Base-by-base conservation (phyloP, 2,329 filamentous ascomycete species). In the Zymoseptoria tritici region DNA sequence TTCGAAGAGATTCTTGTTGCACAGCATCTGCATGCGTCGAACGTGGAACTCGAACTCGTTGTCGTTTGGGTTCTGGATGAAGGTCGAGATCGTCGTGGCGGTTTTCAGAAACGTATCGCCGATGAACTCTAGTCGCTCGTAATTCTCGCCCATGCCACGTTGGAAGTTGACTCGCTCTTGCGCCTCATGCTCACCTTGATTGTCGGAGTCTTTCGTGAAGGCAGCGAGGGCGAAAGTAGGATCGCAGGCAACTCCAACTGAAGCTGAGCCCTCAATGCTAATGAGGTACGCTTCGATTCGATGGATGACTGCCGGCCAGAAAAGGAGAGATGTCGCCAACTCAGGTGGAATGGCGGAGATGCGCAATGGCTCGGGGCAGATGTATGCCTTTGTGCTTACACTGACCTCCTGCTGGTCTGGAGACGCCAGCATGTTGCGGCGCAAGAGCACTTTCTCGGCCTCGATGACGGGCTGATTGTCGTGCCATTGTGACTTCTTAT, bases 51-150 rank as follows among this genome's bases (percentile, higher is more conserved):
- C 85, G 54, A 87, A 95, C 70, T 99, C 94, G 64, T 91, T 85
- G 62, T 88, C 85, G 54, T 89, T 83, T 0, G 91, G 90, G 20
- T 89, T 85, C 26, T 85, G 81, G 0, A 88, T 87, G 71, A 89
- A 97, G 0, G 96, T 79, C 0, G 91, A 86, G 57, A 99, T 91
- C 0, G 92, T 93, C 0, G 93, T 97, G 9, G 90, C 90, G 86
- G 97, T 93, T 75, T 99, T 99, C 60, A 99, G 80, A 69, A 97
- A 96, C 36, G 88, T 89, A 72, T 99, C 94, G 0, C 94, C 94
- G 2, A 97, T 80, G 61, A 97, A 96, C 69, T 99, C 94, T 0
- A 97, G 81, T 11, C 94, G 84, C 73, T 99, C 94, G 68, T 99
- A 99, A 67, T 97, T 97, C 49, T 87, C 87, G 1, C 91, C 91